Conservation (phyloP, 495 filamentous ascomycete species). For the Tetracladium marchalianum region DNA sequence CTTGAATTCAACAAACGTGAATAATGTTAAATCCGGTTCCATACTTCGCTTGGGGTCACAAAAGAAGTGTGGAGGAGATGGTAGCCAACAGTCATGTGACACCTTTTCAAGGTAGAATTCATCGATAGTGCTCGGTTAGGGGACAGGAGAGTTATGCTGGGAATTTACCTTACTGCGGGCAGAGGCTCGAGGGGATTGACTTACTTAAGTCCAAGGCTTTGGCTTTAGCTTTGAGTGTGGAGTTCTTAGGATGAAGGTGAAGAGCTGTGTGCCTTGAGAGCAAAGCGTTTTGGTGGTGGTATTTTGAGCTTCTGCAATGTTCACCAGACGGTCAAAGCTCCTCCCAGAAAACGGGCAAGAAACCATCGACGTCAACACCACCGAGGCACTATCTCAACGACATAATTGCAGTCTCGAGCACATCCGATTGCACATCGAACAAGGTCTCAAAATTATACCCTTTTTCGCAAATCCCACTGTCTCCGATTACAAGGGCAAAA, state of each 20-base stretch:
- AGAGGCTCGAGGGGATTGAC: no score
- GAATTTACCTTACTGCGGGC: no score
- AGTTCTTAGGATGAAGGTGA: not conserved
- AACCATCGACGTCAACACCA: conserved; percentile 4
- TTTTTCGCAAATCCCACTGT: not conserved
- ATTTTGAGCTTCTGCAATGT: not conserved
- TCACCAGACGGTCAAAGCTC: not conserved
- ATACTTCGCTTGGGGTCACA: no score
- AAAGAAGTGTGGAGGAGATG: no score
- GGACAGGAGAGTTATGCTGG: no score
- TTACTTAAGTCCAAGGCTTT: no score
- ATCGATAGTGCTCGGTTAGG: no score
- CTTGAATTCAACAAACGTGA: no score
- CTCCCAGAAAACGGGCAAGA: not conserved
- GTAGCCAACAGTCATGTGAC: no score
- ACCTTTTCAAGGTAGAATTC: no score
- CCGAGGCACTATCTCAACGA: not conserved
- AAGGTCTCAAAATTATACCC: not conserved
- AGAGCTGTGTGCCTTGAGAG: not conserved
- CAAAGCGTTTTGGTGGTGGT: not conserved
- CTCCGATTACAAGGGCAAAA: no score
- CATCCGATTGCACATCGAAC: not conserved
- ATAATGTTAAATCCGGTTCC: no score
- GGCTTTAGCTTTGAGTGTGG: not conserved
- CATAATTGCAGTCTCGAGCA: not conserved